These are phyloP conservation scores for Colletotrichum lindemuthianum DNA, from an alignment of 2,329 filamentous ascomycete species.

Conservation along the genomic window DNA sequence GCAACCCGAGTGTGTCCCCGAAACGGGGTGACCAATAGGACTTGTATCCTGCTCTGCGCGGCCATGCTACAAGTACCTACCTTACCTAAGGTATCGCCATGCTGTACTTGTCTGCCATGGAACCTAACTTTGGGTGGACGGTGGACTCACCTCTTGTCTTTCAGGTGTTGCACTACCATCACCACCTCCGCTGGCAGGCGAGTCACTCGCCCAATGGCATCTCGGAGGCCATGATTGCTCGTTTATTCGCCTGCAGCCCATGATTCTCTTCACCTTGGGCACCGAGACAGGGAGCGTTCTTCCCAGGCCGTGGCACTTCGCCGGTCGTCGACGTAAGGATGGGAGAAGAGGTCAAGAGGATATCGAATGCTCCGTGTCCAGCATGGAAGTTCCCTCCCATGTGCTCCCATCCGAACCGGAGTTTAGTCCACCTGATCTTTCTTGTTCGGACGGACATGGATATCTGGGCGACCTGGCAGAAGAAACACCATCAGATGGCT, in stretches of 20 bases:
- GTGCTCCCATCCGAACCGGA: background rate
- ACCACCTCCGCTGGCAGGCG: too few species aligned
- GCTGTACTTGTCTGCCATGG: too few species aligned
- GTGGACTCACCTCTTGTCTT: too few species aligned
- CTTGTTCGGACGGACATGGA: constrained; percentile 13
- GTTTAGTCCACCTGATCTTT: background rate
- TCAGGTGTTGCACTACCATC: too few species aligned
- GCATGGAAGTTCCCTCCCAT: constrained; percentile 10
- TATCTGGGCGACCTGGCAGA: constrained; percentile 16
- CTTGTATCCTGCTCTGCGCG: constrained; percentile 3
- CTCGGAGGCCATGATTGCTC: background rate
- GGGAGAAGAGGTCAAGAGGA: too few species aligned
- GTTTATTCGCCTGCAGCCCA: too few species aligned
- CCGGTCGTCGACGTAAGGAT: too few species aligned
- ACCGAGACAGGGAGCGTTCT: too few species aligned
- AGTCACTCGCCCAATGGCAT: background rate
- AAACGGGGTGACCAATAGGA: constrained; percentile 31
- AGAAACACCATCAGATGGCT: background rate
- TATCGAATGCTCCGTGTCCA: too few species aligned
- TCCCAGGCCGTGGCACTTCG: too few species aligned
- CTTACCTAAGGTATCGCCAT: background rate
- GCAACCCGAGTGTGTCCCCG: constrained; percentile 33
- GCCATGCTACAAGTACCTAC: background rate
- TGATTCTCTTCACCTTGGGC: too few species aligned
- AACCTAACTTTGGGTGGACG: too few species aligned